Percentiles rank a stretch among this genome's conserved stretches.
phyloP scores from a whole-genome alignment of 352 stramenopile genomes.

The Thalassiosira delicatula region DNA sequence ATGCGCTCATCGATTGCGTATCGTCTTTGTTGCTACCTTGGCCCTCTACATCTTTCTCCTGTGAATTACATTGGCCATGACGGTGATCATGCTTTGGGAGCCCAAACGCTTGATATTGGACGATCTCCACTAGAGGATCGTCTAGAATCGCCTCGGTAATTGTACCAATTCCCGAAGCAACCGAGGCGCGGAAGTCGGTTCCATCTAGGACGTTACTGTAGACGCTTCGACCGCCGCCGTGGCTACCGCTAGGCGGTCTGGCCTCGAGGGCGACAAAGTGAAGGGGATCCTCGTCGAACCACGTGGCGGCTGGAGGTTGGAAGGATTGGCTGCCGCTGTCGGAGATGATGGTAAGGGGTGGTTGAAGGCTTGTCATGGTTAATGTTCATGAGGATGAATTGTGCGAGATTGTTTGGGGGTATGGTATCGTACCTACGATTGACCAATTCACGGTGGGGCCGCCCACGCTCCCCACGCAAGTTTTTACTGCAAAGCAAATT shows the following conservation, averaged over 20 bases:
- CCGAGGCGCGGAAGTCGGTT: background rate
- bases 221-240: background rate
- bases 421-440: too few relatives aligned
- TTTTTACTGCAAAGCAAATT: too few relatives aligned
- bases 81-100: slow-evolving; percentile 22
- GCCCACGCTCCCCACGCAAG: too few relatives aligned
- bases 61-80: background rate
- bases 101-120: slow-evolving; percentile 50
- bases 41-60: background rate
- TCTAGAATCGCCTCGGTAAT: slow-evolving; percentile 27
- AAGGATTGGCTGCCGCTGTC: slow-evolving; percentile 1
- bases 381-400: background rate
- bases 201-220: background rate
- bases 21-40: background rate
- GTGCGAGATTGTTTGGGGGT: too few relatives aligned
- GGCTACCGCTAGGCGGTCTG: background rate
- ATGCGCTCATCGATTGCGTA: slow-evolving; percentile 6
- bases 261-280: slow-evolving; percentile 47
- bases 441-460: too few relatives aligned
- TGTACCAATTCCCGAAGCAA: slow-evolving; percentile 2
- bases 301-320: slow-evolving; percentile 40
- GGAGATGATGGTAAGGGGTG: slow-evolving; percentile 47
- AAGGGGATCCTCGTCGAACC: slow-evolving; percentile 50
- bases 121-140: slow-evolving; percentile 7
- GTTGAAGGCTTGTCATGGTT: slow-evolving; percentile 44